Percentiles rank a stretch among this genome's conserved stretches.
phyloP scores from a whole-genome alignment of 345 rosid genomes.

The sweet orange (Citrus sinensis) region DVS_A1.0 CM039163.1:2619001-2619500 shows the following conservation, averaged over 20 bases:
- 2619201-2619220: slow-evolving; percentile 80
- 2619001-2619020: slow-evolving; percentile 28
- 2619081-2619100: slow-evolving; percentile 72
- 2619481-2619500: not conserved
- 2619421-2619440: slow-evolving; percentile 68
- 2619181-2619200: slow-evolving; percentile 58
- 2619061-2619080: slow-evolving; percentile 65
- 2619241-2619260: slow-evolving; percentile 63
- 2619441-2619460: slow-evolving; percentile 67
- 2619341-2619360: not conserved
- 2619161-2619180: slow-evolving; percentile 79
- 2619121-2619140: slow-evolving; percentile 17
- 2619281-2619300: slow-evolving; percentile 37
- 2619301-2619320: not conserved
- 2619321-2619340: not conserved
- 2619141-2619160: slow-evolving; percentile 59
- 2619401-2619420: slow-evolving; percentile 74
- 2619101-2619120: slow-evolving; percentile 66
- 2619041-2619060: slow-evolving; percentile 45
- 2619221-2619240: slow-evolving; percentile 70
- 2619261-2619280: slow-evolving; percentile 77
- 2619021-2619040: slow-evolving; percentile 20
- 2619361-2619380: slow-evolving; percentile 53
- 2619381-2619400: slow-evolving; percentile 75
- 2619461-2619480: not conserved